A percentile compares a stretch with the other conserved stretches of the same genome.
Conservation (phyloP, 2,329 filamentous ascomycete genomes). For the Teratosphaeriaceae sp. region DNA sequence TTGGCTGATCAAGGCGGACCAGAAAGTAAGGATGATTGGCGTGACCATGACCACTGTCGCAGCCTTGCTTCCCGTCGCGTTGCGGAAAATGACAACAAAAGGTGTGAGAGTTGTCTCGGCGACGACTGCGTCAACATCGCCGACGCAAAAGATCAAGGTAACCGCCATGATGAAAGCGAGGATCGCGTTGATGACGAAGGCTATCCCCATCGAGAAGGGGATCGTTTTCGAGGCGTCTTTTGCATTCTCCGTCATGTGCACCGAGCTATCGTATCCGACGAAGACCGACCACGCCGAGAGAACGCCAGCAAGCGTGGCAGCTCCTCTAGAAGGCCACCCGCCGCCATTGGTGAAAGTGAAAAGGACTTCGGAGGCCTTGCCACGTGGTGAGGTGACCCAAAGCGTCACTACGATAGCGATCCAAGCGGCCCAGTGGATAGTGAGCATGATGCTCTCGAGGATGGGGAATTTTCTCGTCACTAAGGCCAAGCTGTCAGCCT, state of each 20-base stretch:
- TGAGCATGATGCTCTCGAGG: conserved; percentile 42
- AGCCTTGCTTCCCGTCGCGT: conserved; percentile 3
- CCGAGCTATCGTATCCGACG: conserved; percentile 18
- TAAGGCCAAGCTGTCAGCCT: too few species aligned
- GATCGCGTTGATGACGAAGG: conserved; percentile 13
- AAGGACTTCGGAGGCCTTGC: conserved; percentile 7
- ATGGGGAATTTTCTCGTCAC: conserved; percentile 35
- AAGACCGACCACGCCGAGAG: conserved; percentile 22
- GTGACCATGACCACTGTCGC: neutral
- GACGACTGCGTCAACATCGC: conserved; percentile 25
- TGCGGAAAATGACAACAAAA: conserved; percentile 29
- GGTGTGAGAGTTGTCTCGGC: conserved; percentile 17
- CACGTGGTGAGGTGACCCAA: conserved; percentile 21
- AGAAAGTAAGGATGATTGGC: neutral
- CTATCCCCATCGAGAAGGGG: conserved; percentile 17
- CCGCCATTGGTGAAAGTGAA: conserved; percentile 43
- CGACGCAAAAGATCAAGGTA: conserved; percentile 30
- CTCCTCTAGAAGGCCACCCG: conserved; percentile 35
- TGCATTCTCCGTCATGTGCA: conserved; percentile 26
- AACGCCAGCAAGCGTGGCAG: conserved; percentile 30
- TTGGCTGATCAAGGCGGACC: neutral
- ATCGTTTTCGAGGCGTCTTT: conserved; percentile 17
- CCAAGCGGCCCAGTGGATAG: conserved; percentile 47
- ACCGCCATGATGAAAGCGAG: conserved; percentile 17
- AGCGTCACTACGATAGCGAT: conserved; percentile 46